Conservation (phyloP, 805 yeast species). For the Myxozyma melibiosi region DNA sequence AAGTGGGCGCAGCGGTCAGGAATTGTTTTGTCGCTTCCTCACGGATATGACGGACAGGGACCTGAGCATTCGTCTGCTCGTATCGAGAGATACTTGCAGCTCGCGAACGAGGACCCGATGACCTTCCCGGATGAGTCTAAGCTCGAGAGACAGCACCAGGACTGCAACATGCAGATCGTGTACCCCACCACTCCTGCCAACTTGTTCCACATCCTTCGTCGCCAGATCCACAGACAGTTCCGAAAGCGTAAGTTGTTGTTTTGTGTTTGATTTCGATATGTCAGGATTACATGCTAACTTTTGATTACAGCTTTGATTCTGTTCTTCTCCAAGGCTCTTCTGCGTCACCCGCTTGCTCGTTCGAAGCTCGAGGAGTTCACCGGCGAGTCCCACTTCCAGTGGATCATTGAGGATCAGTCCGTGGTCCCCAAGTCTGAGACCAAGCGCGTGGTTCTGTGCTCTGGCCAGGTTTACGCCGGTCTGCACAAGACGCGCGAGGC, state of each 20-base stretch:
- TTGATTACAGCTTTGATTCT: slow-evolving; percentile 61
- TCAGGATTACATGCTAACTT: slow-evolving; percentile 41
- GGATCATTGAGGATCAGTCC: slow-evolving; percentile 93
- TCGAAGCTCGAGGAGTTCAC: slow-evolving; percentile 81
- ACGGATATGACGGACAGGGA: slow-evolving; percentile 99
- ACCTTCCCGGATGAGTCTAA: slow-evolving; percentile 86
- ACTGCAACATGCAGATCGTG: slow-evolving; percentile 95
- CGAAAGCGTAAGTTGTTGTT: slow-evolving; percentile 51
- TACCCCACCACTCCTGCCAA: slow-evolving; percentile 98
- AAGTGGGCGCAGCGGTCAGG: slow-evolving; percentile 99
- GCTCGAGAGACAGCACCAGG: slow-evolving; percentile 97
- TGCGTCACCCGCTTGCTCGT: slow-evolving; percentile 98
- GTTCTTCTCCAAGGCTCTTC: slow-evolving; percentile 88
- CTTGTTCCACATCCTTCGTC: slow-evolving; percentile 92
- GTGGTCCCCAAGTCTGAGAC: slow-evolving; percentile 75
- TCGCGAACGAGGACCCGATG: slow-evolving; percentile 95
- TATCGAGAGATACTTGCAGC: slow-evolving; percentile 92
- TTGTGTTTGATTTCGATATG: background rate
- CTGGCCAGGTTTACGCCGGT: slow-evolving; percentile 95
- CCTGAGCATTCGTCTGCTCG: slow-evolving; percentile 99
- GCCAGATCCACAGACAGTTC: slow-evolving; percentile 99
- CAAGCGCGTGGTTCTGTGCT: slow-evolving; percentile 78
- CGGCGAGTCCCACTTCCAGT: slow-evolving; percentile 88
- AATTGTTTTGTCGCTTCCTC: slow-evolving; percentile 90
- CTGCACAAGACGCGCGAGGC: slow-evolving; percentile 85